Percentiles rank a stretch among this genome's conserved stretches.
phyloP scores from a whole-genome alignment of 345 rosid genomes.

The Alliaria petiolata region DNA sequence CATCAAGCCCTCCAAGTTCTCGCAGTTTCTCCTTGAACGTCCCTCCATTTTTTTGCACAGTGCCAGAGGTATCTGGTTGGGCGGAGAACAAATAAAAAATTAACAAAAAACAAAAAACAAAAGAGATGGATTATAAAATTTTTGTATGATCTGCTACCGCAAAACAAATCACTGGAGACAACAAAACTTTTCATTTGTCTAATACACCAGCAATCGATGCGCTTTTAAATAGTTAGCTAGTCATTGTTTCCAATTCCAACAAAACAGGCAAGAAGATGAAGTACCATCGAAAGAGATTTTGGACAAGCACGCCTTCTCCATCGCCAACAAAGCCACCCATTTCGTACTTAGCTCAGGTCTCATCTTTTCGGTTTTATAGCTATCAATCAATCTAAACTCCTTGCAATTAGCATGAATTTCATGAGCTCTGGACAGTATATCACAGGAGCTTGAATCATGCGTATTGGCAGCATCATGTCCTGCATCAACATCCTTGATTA shows the following conservation, averaged over 20 bases:
- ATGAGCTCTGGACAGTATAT: constrained; percentile 60
- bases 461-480: constrained; percentile 39
- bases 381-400: constrained; percentile 45
- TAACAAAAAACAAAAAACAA: no score
- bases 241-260: background rate
- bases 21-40: constrained; percentile 83
- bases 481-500: constrained; percentile 49
- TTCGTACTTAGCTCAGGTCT: constrained; percentile 73
- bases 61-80: constrained; percentile 63
- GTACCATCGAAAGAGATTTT: constrained; percentile 87
- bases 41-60: constrained; percentile 66
- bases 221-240: background rate
- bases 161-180: background rate
- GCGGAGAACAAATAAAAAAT: constrained; percentile 2
- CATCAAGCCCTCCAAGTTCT: constrained; percentile 87
- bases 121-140: background rate
- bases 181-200: background rate
- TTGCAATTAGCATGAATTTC: constrained; percentile 69
- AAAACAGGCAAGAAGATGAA: background rate
- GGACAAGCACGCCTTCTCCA: constrained; percentile 91
- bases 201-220: no score
- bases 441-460: constrained; percentile 49
- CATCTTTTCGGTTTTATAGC: constrained; percentile 39
- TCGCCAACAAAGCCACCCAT: constrained; percentile 78
- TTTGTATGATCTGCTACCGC: background rate